Conservation (phyloP, 2,329 filamentous ascomycete species). For the Paecilomyces sp. region DNA sequence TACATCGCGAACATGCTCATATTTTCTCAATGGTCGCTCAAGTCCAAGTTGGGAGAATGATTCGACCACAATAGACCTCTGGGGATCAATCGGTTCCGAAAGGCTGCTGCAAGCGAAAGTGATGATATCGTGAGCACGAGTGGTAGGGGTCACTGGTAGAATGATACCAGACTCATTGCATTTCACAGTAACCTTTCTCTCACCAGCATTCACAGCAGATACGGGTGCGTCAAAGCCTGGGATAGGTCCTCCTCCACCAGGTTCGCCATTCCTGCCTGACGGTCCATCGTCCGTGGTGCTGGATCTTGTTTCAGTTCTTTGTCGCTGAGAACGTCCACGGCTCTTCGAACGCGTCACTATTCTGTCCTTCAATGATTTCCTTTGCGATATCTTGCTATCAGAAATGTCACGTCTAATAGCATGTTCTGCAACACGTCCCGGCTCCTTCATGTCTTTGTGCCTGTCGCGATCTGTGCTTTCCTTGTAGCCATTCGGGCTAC, state of each 20-base stretch:
- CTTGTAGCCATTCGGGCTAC: not conserved
- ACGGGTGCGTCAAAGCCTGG: slow-evolving; percentile 66
- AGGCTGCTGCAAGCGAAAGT: slow-evolving; percentile 58
- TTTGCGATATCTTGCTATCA: not conserved
- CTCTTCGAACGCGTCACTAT: slow-evolving; percentile 17
- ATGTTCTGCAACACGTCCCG: not conserved
- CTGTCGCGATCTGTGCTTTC: not conserved
- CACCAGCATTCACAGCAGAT: slow-evolving; percentile 72
- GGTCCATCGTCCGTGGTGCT: slow-evolving; percentile 5
- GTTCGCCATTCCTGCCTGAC: slow-evolving; percentile 12
- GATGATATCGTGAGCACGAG: slow-evolving; percentile 67
- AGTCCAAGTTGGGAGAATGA: slow-evolving; percentile 68
- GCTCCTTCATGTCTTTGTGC: not conserved
- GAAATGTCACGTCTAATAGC: not conserved
- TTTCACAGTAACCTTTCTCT: slow-evolving; percentile 66
- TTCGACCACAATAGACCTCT: slow-evolving; percentile 67
- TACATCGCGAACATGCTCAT: slow-evolving; percentile 78
- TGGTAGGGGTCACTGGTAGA: slow-evolving; percentile 67
- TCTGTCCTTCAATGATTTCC: slow-evolving; percentile 19
- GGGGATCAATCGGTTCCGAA: slow-evolving; percentile 55
- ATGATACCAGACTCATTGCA: slow-evolving; percentile 63
- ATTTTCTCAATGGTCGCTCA: slow-evolving; percentile 73
- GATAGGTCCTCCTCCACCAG: slow-evolving; percentile 22
- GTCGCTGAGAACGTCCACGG: not conserved
- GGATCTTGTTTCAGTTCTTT: not conserved